Evolutionary conservation across 1,284 basidiomycete genomes (phyloP), one percentile per base, ranked within the genome.

Genomic region (Marasmius fiardii): DNA sequence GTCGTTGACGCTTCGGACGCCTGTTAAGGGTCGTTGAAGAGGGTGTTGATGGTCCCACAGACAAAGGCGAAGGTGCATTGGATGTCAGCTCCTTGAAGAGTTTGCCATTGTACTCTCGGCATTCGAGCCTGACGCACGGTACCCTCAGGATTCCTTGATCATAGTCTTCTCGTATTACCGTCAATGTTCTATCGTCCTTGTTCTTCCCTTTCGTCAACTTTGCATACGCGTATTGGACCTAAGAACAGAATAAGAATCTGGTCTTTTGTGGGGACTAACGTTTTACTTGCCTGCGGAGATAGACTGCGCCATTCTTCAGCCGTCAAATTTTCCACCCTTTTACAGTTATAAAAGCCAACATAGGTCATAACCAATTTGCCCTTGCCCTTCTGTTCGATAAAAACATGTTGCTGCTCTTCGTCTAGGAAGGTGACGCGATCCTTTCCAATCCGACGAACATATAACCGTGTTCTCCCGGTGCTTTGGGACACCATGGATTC

Each of bases 401-500:
- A 77, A 18, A 78, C 54, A 53, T 74, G 68, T 23, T 68, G 68
- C 7, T 62, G 58, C 41, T 74, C 71, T 16, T 71, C 66, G 43
- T 64, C 56, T 26, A 60, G 50, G 52, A 76, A 77, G 1, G 69
- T 71, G 26, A 70, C 64, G 51, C 64, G 66, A 43, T 77, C 75
- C 43, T 63, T 68, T 12, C 71, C 73, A 51, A 77, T 16, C 75
- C 76, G 20, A 78, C 74, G 45, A 79, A 78, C 62, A 78, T 75
- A 54, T 71, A 79, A 7, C 76, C 76, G 51, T 77, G 74, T 53
- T 73, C 62, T 21, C 76, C 76, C 10, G 74, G 72, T 3, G 47
- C 58, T 14, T 65, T 63, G 3, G 76, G 76, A 52, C 74, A 75
- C 77, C 76, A 79, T 12, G 75, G 74, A 53, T 78, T 77, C 49